Evolutionary conservation across 768 basidiomycete species (phyloP).

Genomic region (Sistotremastrum suecicum): DNA sequence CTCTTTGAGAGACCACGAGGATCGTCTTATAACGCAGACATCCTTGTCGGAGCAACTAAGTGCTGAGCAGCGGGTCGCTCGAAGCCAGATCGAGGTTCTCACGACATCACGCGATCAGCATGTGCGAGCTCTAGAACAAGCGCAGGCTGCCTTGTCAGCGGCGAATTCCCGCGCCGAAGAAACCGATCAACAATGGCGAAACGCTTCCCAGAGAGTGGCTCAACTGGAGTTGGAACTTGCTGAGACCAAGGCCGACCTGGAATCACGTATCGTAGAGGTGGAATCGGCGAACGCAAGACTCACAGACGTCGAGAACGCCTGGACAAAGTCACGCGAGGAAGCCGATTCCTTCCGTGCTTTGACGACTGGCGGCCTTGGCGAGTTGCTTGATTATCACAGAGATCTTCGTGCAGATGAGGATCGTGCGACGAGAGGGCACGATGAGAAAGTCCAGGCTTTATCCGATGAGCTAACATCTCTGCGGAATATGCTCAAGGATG

Average conservation of each 20-base stretch:
- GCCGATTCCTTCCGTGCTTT: constrained; percentile 80
- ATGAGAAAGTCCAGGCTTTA: constrained; percentile 70
- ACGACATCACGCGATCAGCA: constrained; percentile 65
- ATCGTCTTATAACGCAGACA: constrained; percentile 57
- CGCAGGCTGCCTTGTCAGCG: constrained; percentile 59
- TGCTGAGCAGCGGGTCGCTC: constrained; percentile 54
- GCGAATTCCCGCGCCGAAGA: constrained; percentile 69
- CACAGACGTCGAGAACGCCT: constrained; percentile 75
- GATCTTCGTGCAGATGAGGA: constrained; percentile 79
- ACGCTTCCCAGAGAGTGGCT: constrained; percentile 51
- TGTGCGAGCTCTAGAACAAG: constrained; percentile 76
- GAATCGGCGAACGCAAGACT: constrained; percentile 54
- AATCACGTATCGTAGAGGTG: constrained; percentile 57
- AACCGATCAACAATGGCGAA: constrained; percentile 58
- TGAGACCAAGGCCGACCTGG: constrained; percentile 71
- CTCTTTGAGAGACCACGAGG: constrained; percentile 61
- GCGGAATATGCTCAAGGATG: constrained; percentile 68
- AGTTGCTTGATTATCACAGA: constrained; percentile 77
- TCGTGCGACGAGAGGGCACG: constrained; percentile 55
- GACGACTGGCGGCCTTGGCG: constrained; percentile 75
- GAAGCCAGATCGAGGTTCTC: constrained; percentile 60
- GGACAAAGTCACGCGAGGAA: constrained; percentile 87
- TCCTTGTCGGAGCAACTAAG: constrained; percentile 66
- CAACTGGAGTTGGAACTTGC: constrained; percentile 65
- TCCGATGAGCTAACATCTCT: constrained; percentile 66